Conservation (phyloP, 83 land plant species). For the Picea engelmannii region DNA sequence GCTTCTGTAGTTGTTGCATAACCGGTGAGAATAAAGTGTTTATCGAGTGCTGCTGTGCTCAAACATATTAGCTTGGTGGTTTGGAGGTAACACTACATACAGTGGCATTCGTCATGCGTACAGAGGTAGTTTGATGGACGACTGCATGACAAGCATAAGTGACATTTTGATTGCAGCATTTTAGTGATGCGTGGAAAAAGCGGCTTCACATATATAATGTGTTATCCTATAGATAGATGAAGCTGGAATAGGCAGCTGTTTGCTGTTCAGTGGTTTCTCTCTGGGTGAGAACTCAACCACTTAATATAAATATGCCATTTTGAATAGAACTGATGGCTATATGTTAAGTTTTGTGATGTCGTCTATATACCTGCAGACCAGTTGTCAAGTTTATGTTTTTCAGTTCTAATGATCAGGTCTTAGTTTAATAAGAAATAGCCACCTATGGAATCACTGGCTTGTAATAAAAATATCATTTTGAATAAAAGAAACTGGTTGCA, state of each 20-base stretch:
- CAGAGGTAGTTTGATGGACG: background rate
- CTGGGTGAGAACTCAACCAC: background rate
- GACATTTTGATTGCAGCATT: conserved; percentile 1
- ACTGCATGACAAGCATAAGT: background rate
- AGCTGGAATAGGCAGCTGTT: background rate
- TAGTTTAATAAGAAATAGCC: background rate
- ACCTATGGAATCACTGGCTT: too few relatives aligned
- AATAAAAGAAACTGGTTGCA: too few relatives aligned
- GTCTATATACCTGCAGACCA: background rate
- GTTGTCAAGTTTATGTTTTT: background rate
- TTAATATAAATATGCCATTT: background rate
- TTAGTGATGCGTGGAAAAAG: background rate
- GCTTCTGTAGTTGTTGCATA: background rate
- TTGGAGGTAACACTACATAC: background rate
- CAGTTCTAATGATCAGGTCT: background rate
- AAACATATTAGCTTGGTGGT: background rate
- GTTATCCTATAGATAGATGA: background rate
- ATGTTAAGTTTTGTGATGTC: background rate
- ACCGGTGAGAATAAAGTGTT: background rate
- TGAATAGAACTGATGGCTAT: background rate
- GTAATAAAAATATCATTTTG: too few relatives aligned
- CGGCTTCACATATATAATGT: background rate
- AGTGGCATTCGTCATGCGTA: background rate
- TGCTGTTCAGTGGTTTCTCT: background rate
- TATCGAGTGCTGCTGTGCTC: background rate